Conservation (phyloP, 2,329 filamentous ascomycete genomes). For the Aspergillus sp. region DNA sequence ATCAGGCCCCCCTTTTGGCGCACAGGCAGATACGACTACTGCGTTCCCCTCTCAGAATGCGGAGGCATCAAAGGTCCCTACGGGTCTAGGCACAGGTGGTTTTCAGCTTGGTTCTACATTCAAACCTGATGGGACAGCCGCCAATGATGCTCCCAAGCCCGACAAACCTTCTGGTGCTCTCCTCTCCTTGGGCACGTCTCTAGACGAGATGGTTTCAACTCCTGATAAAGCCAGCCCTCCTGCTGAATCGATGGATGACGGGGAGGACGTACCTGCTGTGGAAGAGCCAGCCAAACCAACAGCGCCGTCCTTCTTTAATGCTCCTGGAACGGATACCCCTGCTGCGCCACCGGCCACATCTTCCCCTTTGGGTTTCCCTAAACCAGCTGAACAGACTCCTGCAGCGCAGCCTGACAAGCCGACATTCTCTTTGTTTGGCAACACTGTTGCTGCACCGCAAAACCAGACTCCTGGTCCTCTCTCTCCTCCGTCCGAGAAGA, state of each 20-base stretch:
- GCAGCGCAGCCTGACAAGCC: slow-evolving; percentile 23
- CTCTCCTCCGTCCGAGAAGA: slow-evolving; percentile 27
- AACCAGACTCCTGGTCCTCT: slow-evolving; percentile 21
- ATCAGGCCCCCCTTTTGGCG: slow-evolving; percentile 25
- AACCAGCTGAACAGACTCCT: slow-evolving; percentile 18
- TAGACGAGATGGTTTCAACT: slow-evolving; percentile 34
- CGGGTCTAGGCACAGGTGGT: slow-evolving; percentile 21
- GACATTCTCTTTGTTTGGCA: slow-evolving; percentile 24
- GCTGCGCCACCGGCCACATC: slow-evolving; percentile 18
- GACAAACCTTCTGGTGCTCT: slow-evolving; percentile 22
- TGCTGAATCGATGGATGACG: slow-evolving; percentile 32
- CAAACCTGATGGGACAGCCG: slow-evolving; percentile 35
- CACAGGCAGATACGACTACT: slow-evolving; percentile 13
- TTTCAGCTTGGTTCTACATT: slow-evolving; percentile 40
- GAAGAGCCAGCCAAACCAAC: slow-evolving; percentile 15
- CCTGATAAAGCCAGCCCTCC: slow-evolving; percentile 25
- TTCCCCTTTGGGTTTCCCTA: slow-evolving; percentile 24
- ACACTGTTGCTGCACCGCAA: slow-evolving; percentile 8
- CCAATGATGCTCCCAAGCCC: slow-evolving; percentile 33
- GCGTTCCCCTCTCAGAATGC: slow-evolving; percentile 22
- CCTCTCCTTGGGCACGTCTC: slow-evolving; percentile 32
- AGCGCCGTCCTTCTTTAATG: slow-evolving; percentile 15
- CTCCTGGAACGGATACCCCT: slow-evolving; percentile 16
- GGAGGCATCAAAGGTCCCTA: slow-evolving; percentile 19
- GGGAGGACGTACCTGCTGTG: slow-evolving; percentile 20